Conservation (phyloP, 1,284 basidiomycete species). For the Cerioporus squamosus region DNA sequence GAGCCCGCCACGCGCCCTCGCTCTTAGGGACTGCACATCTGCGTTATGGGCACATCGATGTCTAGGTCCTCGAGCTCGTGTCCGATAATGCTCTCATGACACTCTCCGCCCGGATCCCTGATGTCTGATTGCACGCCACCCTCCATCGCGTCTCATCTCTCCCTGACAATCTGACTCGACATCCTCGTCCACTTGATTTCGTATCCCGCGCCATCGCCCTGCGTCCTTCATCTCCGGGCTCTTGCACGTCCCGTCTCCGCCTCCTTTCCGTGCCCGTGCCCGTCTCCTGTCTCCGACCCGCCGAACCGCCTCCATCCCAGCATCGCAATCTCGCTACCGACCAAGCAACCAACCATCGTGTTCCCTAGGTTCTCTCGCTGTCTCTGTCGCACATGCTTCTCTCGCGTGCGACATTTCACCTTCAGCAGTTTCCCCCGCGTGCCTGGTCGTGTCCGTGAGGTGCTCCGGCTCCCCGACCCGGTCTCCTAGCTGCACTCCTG, state of each 20-base stretch:
- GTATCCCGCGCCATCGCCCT: constrained; percentile 1
- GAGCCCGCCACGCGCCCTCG: not conserved
- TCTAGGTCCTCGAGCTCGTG: not conserved
- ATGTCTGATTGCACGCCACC: not conserved
- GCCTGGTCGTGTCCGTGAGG: constrained; percentile 2
- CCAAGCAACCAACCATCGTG: too few species aligned
- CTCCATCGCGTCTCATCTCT: not conserved
- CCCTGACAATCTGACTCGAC: constrained; percentile 13
- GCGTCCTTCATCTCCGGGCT: constrained; percentile 1
- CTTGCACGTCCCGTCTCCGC: constrained; percentile 4
- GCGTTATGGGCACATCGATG: constrained; percentile 15
- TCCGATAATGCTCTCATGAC: not conserved
- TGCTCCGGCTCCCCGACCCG: constrained; percentile 9
- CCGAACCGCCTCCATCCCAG: not conserved
- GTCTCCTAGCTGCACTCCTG: not conserved
- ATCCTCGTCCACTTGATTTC: not conserved
- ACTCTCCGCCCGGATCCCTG: not conserved
- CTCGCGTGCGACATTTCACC: not conserved
- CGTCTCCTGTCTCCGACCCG: not conserved
- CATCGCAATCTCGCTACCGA: too few species aligned
- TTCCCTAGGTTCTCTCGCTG: not conserved
- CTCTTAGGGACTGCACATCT: not conserved
- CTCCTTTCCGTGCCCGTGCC: not conserved
- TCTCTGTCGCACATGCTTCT: not conserved
- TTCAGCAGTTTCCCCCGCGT: not conserved